Base-by-base conservation (phyloP, 2,329 filamentous ascomycete genomes). In the Microdochium bolleyi region DNA sequence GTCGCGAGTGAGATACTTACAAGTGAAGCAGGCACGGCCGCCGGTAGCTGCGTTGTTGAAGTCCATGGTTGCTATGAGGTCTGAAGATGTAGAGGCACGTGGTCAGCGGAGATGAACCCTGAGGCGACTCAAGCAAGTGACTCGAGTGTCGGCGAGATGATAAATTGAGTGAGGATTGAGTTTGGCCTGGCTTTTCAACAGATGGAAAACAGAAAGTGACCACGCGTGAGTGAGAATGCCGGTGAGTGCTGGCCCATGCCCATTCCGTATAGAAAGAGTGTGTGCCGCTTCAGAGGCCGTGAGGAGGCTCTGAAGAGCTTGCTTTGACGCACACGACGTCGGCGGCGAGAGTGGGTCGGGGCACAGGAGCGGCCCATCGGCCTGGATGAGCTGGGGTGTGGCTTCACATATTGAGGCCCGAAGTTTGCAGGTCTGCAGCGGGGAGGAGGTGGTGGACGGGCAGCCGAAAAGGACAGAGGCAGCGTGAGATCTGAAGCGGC, bases 21-120 rank as follows among this genome's bases (percentile, higher is more conserved):
- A 77, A 60, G 72, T 75, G 66, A 78, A 79, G 70, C 76, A 79
- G 58, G 73, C 71, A 62, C 76, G 74, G 57, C 69, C 71, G 53
- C 57, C 56, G 51, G 51, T 54, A 53, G 59, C 59, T 46, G 41
- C 41, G 41, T 46, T 46, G 53, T 64, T 60, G 59, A 61, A 73
- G 53, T 78, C 74, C 75, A 78, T 78, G 62, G 61, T 67, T 59
- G 38, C 48, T 1, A 55, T 57, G 24, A 52, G 52, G 2, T 51
- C 50, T 14, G 53, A 56, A 13, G 53, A 58, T 44, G 50, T 49
- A 7, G 48, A 27, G 24, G 48, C 24, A 49, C 48, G 48, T 46
- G 41, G 41, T 46, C 41, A 46, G 41, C 41, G 8, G 13, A 19
- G 9, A 7, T 16, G n/a, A 41, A 19, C n/a, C 5, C 19, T 41